Base-by-base conservation (phyloP, 2,329 filamentous ascomycete genomes). In the Phyllosticta citriasiana region DNA sequence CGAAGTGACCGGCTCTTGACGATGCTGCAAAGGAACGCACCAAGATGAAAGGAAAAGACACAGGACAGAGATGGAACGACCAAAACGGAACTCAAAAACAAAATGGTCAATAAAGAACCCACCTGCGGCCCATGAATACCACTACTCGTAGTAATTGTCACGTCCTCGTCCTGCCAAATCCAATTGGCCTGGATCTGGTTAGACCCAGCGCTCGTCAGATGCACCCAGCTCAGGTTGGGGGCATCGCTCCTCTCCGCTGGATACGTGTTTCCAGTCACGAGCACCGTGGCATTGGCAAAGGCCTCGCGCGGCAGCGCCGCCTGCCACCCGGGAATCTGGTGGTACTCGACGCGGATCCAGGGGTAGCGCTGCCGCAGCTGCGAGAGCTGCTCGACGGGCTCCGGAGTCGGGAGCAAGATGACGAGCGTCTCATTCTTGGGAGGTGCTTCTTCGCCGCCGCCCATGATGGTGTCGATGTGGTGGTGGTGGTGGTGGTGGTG, bases 101-200 rank as follows among this genome's bases (percentile, higher is more conserved):
- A 16, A 40, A 40, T 8, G 14, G 0, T 16, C 14, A 16, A 19
- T 4, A 10, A 22, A 8, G 4, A 53, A 54, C 58, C 9, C 33
- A 53, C 58, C 61, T 85, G 83, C 0, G 85, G 85, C 1, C 82
- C 83, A 67, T 85, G 83, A 55, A 85, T 80, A 25, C 83, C 79
- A 4, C 78, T 80, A 35, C 77, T 78, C 3, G 79, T 84, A 3
- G 81, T 81, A 61, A 86, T 74, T 0, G 79, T 75, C 57, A 85
- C 79, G 26, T 80, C 68, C 14, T 77, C 80, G 55, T 79, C 71
- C 6, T 73, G 81, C 64, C 82, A 79, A 51, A 85, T 77, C 0
- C 82, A 82, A 60, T 80, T 73, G n/a, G 77, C 67, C 47, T 78
- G 67, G 24, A 84, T 67, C 61, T 82, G 79, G 66, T 86, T 83